Evolutionary conservation across 2,329 filamentous ascomycete species (phyloP).

Genomic region (Botrytis deweyae): DNA sequence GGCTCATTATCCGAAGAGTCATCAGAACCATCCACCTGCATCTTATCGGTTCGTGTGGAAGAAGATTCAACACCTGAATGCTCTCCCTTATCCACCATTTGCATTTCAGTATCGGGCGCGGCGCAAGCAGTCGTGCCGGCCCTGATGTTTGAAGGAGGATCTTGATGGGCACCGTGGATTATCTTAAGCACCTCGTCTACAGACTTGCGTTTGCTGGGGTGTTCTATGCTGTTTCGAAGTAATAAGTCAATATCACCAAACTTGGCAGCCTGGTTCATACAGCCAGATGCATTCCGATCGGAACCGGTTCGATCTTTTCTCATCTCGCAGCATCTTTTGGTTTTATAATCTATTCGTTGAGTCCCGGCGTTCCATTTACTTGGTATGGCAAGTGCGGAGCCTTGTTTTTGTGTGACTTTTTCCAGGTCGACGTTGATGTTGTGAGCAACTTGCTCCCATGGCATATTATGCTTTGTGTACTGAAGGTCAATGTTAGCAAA

Average conservation of each 20-base stretch:
- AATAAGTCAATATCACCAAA: constrained; percentile 4
- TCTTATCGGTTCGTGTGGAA: neutral
- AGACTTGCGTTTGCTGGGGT: neutral
- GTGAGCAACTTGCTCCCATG: constrained; percentile 16
- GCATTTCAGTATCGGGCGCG: neutral
- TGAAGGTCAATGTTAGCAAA: neutral
- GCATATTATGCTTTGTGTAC: constrained; percentile 11
- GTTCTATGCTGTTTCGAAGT: constrained; percentile 3
- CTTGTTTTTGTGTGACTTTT: neutral
- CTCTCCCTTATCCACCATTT: neutral
- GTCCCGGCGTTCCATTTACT: constrained; percentile 5
- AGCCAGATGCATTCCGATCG: neutral
- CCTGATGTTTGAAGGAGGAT: neutral
- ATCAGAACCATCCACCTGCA: neutral
- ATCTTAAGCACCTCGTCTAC: neutral
- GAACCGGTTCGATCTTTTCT: neutral
- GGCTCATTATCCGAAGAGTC: neutral
- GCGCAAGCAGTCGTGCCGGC: neutral
- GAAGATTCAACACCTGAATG: neutral
- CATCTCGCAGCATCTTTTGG: neutral
- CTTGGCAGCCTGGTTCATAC: constrained; percentile 7
- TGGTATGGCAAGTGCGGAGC: neutral
- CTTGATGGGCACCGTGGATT: neutral
- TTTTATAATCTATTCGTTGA: neutral
- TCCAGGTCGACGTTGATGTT: constrained; percentile 13